phyloP scores from a whole-genome alignment of 495 filamentous ascomycete species.

The Penicillium paradoxum region DNA sequence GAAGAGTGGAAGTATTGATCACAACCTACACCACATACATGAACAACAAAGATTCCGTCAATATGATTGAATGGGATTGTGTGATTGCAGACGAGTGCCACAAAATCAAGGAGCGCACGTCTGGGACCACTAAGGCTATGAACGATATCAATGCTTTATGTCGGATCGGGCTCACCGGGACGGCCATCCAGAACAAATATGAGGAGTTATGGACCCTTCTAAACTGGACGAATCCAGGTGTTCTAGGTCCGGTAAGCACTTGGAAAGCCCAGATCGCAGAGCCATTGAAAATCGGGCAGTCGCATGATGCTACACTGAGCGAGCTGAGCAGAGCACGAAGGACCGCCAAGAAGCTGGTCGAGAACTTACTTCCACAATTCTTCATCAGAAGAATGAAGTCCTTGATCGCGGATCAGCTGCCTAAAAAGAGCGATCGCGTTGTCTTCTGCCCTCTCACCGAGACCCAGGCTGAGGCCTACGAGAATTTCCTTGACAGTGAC shows the following conservation, averaged over 20 bases:
- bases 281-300: constrained; percentile 81
- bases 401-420: constrained; percentile 89
- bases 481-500: constrained; percentile 69
- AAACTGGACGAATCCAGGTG: constrained; percentile 94
- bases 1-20: constrained; percentile 80
- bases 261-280: constrained; percentile 76
- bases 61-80: constrained; percentile 88
- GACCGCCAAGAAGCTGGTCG: constrained; percentile 78
- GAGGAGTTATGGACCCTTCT: constrained; percentile 95
- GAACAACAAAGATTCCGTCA: constrained; percentile 66
- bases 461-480: constrained; percentile 79
- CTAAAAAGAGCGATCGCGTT: constrained; percentile 89
- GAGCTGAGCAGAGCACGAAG: constrained; percentile 77
- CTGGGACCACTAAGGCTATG: constrained; percentile 81
- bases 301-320: constrained; percentile 82
- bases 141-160: constrained; percentile 89
- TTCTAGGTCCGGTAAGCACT: constrained; percentile 68
- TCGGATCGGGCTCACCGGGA: constrained; percentile 89
- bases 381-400: constrained; percentile 93
- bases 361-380: constrained; percentile 85
- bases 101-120: constrained; percentile 72
- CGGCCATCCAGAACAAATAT: constrained; percentile 97
- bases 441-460: constrained; percentile 91
- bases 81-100: constrained; percentile 98
- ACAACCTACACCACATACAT: constrained; percentile 91